Conservation (phyloP, 495 filamentous ascomycete species). For the Penicillium cinerascens region DNA sequence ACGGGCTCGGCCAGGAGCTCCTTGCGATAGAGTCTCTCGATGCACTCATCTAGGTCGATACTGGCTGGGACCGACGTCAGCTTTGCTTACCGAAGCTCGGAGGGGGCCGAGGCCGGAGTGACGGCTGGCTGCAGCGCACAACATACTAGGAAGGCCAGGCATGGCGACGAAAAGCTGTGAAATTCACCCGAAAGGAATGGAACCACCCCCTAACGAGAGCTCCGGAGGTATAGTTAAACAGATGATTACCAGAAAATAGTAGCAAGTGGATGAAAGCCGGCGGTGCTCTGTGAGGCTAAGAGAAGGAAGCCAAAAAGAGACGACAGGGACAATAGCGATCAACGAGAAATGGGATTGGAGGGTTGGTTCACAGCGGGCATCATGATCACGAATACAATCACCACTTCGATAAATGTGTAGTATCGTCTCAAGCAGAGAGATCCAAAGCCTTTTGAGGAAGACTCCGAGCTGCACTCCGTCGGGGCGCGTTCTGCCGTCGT, state of each 20-base stretch:
- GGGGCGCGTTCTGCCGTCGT: conserved; percentile 4
- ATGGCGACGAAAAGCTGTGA: conserved; percentile 42
- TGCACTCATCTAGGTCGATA: conserved; percentile 98
- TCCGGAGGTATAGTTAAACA: not conserved
- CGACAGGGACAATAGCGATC: not conserved
- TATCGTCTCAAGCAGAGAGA: conserved; percentile 2
- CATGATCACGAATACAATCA: conserved; percentile 12
- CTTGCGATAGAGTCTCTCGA: conserved; percentile 90
- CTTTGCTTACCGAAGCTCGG: not conserved
- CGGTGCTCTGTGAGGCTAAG: conserved; percentile 5
- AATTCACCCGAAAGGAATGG: not conserved
- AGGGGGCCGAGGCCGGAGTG: not conserved
- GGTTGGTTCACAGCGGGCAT: conserved; percentile 11
- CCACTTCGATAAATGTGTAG: conserved; percentile 9
- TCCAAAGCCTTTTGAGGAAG: not conserved
- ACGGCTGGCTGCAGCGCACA: not conserved
- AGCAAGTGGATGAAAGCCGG: not conserved
- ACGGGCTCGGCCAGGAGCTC: conserved; percentile 96
- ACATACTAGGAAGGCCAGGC: conserved; percentile 85
- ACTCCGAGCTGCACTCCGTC: conserved; percentile 1
- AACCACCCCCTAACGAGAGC: not conserved
- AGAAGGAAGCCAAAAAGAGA: conserved; percentile 3
- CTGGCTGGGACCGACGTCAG: conserved; percentile 57
- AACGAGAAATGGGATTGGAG: conserved; percentile 6
- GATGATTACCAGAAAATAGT: not conserved